Evolutionary conservation across 495 filamentous ascomycete genomes (phyloP).

Genomic region (Neurospora sp.): DNA sequence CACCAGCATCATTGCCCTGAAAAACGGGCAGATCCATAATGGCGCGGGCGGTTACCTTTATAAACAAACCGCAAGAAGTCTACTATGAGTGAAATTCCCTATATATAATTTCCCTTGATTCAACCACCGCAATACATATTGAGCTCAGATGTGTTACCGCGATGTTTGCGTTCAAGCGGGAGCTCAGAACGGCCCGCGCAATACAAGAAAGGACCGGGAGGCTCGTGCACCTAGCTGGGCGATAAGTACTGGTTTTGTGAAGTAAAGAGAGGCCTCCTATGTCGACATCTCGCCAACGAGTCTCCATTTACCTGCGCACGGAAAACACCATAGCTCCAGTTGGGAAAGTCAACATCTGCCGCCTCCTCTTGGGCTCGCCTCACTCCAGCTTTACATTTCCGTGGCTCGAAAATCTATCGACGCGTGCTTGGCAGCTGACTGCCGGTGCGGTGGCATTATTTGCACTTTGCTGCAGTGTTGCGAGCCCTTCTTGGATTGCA

Average conservation of each 20-base stretch:
- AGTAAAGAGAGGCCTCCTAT: background rate
- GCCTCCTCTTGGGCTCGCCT: background rate
- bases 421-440: background rate
- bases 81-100: background rate
- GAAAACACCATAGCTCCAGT: background rate
- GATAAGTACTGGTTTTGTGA: background rate
- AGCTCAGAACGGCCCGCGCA: background rate
- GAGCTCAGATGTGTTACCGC: background rate
- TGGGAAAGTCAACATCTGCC: background rate
- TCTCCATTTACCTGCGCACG: background rate
- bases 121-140: background rate
- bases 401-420: background rate
- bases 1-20: background rate
- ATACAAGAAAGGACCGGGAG: background rate
- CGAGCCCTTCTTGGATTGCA: background rate
- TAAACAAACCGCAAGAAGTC: background rate
- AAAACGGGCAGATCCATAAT: background rate
- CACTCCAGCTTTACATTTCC: background rate
- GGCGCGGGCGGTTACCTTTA: background rate
- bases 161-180: background rate
- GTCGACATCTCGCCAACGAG: background rate
- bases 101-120: background rate
- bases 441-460: background rate
- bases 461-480: background rate
- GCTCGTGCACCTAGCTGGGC: background rate